phyloP scores from a whole-genome alignment of 2,329 filamentous ascomycete species.

The Aspergillus cejpii region DNA sequence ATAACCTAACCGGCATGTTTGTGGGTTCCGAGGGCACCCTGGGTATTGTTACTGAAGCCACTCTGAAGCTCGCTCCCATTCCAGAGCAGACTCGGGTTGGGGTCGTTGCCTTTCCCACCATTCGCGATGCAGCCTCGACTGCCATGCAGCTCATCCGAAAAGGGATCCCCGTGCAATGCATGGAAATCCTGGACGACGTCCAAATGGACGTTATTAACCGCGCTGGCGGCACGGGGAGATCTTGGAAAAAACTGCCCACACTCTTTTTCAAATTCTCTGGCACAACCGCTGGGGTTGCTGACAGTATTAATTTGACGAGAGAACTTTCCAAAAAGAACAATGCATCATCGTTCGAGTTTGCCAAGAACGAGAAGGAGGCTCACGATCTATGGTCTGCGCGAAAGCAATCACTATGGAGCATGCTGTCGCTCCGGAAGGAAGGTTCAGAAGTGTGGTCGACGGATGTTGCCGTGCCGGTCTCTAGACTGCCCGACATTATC shows the following conservation, averaged over 20 bases:
- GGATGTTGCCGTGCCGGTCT: conserved; percentile 57
- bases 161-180: conserved; percentile 61
- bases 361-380: conserved; percentile 48
- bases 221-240: conserved; percentile 53
- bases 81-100: conserved; percentile 60
- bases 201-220: conserved; percentile 62
- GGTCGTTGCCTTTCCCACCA: conserved; percentile 53
- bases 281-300: conserved; percentile 67
- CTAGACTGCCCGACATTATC: conserved; percentile 56
- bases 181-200: conserved; percentile 57
- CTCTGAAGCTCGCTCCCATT: conserved; percentile 59
- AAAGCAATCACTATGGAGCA: conserved; percentile 56
- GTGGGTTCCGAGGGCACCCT: conserved; percentile 65
- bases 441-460: conserved; percentile 56
- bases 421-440: conserved; percentile 51
- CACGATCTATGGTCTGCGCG: conserved; percentile 55
- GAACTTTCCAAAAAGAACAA: conserved; percentile 58
- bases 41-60: conserved; percentile 64
- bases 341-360: conserved; percentile 51
- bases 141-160: conserved; percentile 59
- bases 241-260: conserved; percentile 38
- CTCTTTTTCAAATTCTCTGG: conserved; percentile 59
- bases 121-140: conserved; percentile 57
- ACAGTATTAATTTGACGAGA: conserved; percentile 66
- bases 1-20: conserved; percentile 64